Conservation (phyloP, 768 basidiomycete species). For the Mycena amicta region DNA sequence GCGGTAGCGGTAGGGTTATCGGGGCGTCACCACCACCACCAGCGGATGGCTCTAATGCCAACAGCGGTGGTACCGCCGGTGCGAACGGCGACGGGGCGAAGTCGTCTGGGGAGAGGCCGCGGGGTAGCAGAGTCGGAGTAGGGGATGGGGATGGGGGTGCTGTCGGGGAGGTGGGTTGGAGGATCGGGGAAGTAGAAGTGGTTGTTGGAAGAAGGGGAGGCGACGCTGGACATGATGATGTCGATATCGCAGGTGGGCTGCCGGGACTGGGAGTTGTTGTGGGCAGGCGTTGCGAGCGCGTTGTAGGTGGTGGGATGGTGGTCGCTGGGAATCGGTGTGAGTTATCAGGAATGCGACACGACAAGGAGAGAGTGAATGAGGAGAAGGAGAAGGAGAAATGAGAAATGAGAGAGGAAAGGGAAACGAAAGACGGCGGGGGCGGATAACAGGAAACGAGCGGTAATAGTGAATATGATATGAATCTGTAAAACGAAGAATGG, state of each 20-base stretch:
- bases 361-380: background rate
- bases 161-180: background rate
- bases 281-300: too few relatives aligned
- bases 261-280: too few relatives aligned
- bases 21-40: background rate
- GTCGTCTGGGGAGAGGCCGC: constrained; percentile 16
- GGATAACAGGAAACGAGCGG: background rate
- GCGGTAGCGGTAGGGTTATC: too few relatives aligned
- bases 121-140: background rate
- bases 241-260: too few relatives aligned
- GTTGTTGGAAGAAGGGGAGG: background rate
- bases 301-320: background rate
- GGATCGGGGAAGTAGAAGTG: background rate
- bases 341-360: background rate
- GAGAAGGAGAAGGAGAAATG: too few relatives aligned
- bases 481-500: too few relatives aligned
- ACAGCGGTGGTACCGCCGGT: background rate
- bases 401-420: too few relatives aligned
- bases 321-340: background rate
- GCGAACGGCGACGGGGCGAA: constrained; percentile 20
- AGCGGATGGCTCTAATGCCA: too few relatives aligned
- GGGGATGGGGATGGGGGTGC: background rate
- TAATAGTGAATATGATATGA: background rate
- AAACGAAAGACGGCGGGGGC: background rate
- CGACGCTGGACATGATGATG: background rate